Base-by-base conservation (phyloP, 495 filamentous ascomycete genomes). In the Xylaria castorea region DNA sequence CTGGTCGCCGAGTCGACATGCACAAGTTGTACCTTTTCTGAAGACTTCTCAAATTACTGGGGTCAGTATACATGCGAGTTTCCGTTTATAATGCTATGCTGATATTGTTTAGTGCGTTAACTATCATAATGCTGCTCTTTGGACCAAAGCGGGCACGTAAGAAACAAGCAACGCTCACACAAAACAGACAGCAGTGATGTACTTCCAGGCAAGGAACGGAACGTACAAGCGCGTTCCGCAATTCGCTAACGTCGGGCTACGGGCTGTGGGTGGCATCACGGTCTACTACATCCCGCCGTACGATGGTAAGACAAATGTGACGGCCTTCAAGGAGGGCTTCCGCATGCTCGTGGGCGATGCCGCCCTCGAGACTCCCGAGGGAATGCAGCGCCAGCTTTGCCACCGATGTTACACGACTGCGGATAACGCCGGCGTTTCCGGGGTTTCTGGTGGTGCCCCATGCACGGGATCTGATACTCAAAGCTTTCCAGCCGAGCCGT, bases 1-100 rank as follows among this genome's bases (percentile, higher is more conserved):
- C 79, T 77, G 3, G 78, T 76, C 34, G 69, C 71, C 60, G 70
- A 79, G 58, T 82, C 81, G 2, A 76, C 76, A 22, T 82, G 81
- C 73, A 82, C 81, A 0, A 78, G 72, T 4, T 82, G 81, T 68
- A 81, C 78, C 16, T 82, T 80, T 65, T 74, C 76, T 22, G 80
- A 82, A 40, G 80, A 82, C 71, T 81, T 82, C 38, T 82, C 80
- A 22, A 85, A 85, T 78, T 85, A 85, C 74, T 85, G 83, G 82
- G 61, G 61, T 64, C 5, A 16, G 61, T 64, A 36, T 64, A 16
- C 6, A 61, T 27, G 30, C 22, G 11, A n/a, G 12, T 25, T 42
- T 4, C 2, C 61, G 22, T 44, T 18, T 38, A 5, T 22, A 4
- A 14, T 38, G 20, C n/a, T 9, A 1, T 36, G 18, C 58, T 61